Base-by-base conservation (phyloP, 768 basidiomycete species). In the Pleurotus tuber-regium region DNA sequence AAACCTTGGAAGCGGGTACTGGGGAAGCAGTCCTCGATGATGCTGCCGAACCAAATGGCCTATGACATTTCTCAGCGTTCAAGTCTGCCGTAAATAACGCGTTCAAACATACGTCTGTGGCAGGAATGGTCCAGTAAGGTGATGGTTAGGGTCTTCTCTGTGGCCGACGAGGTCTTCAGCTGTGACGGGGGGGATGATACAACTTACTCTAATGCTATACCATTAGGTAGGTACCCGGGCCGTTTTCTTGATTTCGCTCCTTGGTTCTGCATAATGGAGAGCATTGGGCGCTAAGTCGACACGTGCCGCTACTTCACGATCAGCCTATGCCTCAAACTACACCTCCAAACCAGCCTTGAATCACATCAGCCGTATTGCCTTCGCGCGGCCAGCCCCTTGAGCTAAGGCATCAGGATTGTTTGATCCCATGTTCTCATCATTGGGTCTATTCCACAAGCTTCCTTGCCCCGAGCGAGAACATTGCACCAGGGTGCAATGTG, bases 71-170 rank as follows among this genome's bases (percentile, higher is more conserved):
- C 40, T 58, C 31, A 64, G 59, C 18, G 53, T 35, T 12, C 40
- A 31, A 14, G 8, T 8, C 7, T 14, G 30, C 30, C 8, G 30
- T 7, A 31, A 31, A 14, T 7, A 7, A 31, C 30, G 30, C 30
- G 25, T 28, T 19, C 33, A 14, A 29, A 66, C 75, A 53, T 61
- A 86, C 84, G 83, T 86, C 64, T 85, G 80, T 2, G 81, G 77
- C 44, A 80, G 64, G 63, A 87, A 82, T 4, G 83, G 73, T 33
- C 83, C 83, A 6, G 80, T 68, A 25, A 86, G 74, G 59, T 86
- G 83, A 64, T 84, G 84, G 19, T 65, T 65, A 42, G 74, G 76
- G 62, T 85, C 81, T 47, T 71, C 65, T 61, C 82, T 84, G 61
- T 25, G 41, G 29, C 54, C 8, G 54, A 52, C 43, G 44, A 51